Evolutionary conservation across 2,329 filamentous ascomycete species (phyloP), one percentile per base, ranked within the genome.

Genomic region (Xylaria sp.): DNA sequence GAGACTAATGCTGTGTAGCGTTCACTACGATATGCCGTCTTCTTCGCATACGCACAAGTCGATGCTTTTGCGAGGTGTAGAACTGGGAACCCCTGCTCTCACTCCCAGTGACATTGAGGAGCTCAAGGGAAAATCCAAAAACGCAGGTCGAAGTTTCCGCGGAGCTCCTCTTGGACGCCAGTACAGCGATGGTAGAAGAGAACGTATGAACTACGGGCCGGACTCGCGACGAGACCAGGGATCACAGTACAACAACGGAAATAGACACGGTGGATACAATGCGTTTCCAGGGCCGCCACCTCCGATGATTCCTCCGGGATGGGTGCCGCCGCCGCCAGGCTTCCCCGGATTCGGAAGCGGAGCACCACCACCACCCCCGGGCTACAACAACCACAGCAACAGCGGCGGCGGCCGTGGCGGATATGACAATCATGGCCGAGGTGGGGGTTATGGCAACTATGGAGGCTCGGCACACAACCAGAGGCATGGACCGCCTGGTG

Each of bases 61-160:
- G 4, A 95, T 96, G 89, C 82, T 99, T 11, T 81, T 99, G 42
- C 87, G 91, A 2, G 94, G 94, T 10, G 86, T 92, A 46, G 86
- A 88, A 67, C 81, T 92, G 59, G 85, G 89, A 3, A 76, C 81
- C 1, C 85, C 90, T 1, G 88, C 85, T 8, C 83, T 99, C 1
- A 89, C 90, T 59, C 81, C 84, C 39, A 83, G 83, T 60, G 92
- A 97, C 69, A 85, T 93, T 57, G 88, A 92, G 64, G 80, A 83
- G 6, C 83, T 92, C 49, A 85, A 86, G 70, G 81, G 82, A 56
- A 87, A 88, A 71, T 79, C 87, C 39, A 78, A 83, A 57, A 82
- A 83, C 61, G 80, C 82, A 19, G 87, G 90, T n/a, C 83, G 91
- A 56, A 83, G 82, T 52, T 85, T 85, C 68, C 88, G 89, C 10